Conservation (phyloP, 805 yeast species). For the Schwanniomyces occidentalis region DNA sequence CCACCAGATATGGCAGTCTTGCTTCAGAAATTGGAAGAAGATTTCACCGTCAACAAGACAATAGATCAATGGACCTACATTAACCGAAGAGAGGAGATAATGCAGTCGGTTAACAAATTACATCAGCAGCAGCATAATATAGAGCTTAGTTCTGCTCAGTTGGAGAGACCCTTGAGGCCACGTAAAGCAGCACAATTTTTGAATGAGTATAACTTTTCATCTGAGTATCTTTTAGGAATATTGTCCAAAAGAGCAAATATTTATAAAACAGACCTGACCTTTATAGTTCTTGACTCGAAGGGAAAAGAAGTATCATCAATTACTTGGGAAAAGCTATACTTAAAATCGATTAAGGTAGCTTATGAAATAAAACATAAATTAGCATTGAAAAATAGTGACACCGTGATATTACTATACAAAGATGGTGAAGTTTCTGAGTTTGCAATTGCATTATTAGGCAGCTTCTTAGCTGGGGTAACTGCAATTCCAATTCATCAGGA, state of each 20-base stretch:
- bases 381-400: conserved; percentile 74
- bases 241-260: conserved; percentile 70
- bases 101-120: conserved; percentile 34
- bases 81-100: conserved; percentile 45
- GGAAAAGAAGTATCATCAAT: conserved; percentile 80
- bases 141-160: conserved; percentile 30
- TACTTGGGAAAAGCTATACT: conserved; percentile 86
- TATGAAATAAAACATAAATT: conserved; percentile 74
- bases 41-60: conserved; percentile 38
- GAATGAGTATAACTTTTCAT: conserved; percentile 14
- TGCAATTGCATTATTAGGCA: conserved; percentile 82
- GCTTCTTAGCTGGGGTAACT: conserved; percentile 89
- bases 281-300: conserved; percentile 67
- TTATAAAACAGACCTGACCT: conserved; percentile 64
- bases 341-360: conserved; percentile 84
- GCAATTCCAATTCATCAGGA: conserved; percentile 91
- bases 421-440: conserved; percentile 84
- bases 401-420: conserved; percentile 82
- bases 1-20: conserved; percentile 47
- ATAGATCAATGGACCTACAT: conserved; percentile 50
- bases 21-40: conserved; percentile 42
- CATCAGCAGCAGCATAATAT: conserved; percentile 30
- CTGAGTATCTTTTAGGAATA: conserved; percentile 63
- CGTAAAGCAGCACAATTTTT: conserved; percentile 33
- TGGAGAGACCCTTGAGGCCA: conserved; percentile 67